Evolutionary conservation across 306 rosid genomes (phyloP).

Genomic region (Quercus bicolor): DNA sequence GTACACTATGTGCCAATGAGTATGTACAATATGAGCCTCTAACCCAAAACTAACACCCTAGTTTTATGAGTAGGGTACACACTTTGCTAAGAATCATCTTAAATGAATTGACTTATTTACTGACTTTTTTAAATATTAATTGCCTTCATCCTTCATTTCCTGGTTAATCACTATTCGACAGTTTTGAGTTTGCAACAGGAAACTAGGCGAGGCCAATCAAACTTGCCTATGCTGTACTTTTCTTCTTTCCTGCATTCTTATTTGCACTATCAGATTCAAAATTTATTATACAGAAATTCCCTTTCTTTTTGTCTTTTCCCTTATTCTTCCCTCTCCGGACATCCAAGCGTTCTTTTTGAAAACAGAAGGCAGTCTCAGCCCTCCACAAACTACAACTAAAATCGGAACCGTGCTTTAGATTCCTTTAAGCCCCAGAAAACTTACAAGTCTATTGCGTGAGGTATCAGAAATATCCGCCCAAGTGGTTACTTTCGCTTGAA

Average conservation of each 20-base stretch:
- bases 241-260: background rate
- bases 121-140: background rate
- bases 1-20: conserved; percentile 19
- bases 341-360: background rate
- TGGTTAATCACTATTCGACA: background rate
- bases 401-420: no score
- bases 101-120: background rate
- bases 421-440: no score
- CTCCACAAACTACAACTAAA: no score
- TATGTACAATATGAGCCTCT: conserved; percentile 31
- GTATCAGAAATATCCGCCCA: no score
- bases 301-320: no score
- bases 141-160: background rate
- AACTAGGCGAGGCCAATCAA: no score
- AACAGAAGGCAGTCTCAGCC: no score
- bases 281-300: background rate
- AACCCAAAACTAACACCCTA: conserved; percentile 22
- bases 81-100: background rate
- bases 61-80: conserved; percentile 15
- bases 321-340: background rate
- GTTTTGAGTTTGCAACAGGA: background rate
- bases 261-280: background rate
- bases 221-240: background rate
- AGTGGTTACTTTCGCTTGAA: no score
- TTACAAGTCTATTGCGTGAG: no score